Evolutionary conservation across 2,329 filamentous ascomycete species (phyloP).

Genomic region (Colletotrichum siamense): DNA sequence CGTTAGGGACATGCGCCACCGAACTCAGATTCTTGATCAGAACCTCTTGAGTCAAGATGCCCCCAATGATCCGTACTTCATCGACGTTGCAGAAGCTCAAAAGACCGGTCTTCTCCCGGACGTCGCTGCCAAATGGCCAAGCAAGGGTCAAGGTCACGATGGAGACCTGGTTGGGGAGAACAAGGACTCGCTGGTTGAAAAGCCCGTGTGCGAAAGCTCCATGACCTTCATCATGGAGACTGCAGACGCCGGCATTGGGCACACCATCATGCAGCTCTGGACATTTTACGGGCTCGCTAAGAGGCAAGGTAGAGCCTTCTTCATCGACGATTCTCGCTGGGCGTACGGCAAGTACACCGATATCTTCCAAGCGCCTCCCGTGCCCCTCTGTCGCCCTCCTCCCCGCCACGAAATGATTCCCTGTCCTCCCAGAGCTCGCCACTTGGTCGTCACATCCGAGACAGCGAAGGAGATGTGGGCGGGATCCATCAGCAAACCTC

Average conservation of each 20-base stretch:
- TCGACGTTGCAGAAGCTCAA: constrained; percentile 78
- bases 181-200: constrained; percentile 46
- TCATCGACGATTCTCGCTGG: constrained; percentile 85
- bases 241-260: constrained; percentile 77
- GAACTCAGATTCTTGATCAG: constrained; percentile 44
- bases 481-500: constrained; percentile 50
- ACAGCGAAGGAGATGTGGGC: constrained; percentile 72
- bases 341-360: constrained; percentile 77
- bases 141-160: constrained; percentile 15
- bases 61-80: constrained; percentile 68
- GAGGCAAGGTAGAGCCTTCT: constrained; percentile 77
- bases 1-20: constrained; percentile 56
- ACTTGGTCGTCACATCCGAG: constrained; percentile 75
- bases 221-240: constrained; percentile 81
- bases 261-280: constrained; percentile 80
- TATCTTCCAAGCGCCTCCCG: constrained; percentile 73
- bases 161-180: constrained; percentile 54
- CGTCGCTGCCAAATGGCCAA: constrained; percentile 27
- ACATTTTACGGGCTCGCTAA: constrained; percentile 81
- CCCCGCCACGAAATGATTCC: constrained; percentile 79
- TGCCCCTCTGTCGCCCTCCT: constrained; percentile 71
- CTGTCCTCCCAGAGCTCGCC: constrained; percentile 77
- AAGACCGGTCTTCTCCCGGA: constrained; percentile 63
- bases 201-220: constrained; percentile 69
- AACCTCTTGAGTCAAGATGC: constrained; percentile 60